phyloP scores from a whole-genome alignment of 305 asterid species.

The Fraxinus nigra region DNA sequence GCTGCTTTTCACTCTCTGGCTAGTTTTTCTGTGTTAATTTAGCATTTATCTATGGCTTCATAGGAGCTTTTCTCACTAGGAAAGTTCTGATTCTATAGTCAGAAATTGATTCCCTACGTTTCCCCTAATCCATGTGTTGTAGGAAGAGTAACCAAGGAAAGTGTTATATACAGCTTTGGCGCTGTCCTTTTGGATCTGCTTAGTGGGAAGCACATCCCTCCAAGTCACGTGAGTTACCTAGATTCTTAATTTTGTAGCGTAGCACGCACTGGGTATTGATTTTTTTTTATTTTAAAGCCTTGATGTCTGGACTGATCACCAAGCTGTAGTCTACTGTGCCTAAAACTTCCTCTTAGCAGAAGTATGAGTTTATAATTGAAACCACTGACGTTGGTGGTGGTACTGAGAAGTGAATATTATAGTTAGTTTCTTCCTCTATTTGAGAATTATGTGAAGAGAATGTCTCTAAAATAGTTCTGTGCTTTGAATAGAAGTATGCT shows the following conservation, averaged over 20 bases:
- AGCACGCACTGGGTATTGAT: not conserved
- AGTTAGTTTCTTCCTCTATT: not conserved
- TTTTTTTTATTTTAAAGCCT: not conserved
- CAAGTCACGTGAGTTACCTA: constrained; percentile 51
- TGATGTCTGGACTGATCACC: not conserved
- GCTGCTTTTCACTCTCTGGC: not conserved
- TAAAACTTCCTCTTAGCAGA: not conserved
- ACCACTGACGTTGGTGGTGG: not conserved
- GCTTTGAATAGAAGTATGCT: not conserved
- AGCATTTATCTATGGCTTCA: not conserved
- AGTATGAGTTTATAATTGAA: not conserved
- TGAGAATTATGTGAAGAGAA: not conserved
- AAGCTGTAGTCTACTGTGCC: not conserved
- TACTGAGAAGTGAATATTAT: not conserved
- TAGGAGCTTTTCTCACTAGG: not conserved
- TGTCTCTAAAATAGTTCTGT: not conserved
- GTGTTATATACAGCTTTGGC: constrained; percentile 64
- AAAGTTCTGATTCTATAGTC: not conserved
- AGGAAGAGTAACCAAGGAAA: constrained; percentile 68
- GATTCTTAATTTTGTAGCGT: not conserved
- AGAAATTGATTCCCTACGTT: not conserved
- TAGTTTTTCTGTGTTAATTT: not conserved
- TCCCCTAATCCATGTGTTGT: not conserved
- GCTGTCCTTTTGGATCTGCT: constrained; percentile 63
- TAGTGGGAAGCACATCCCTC: constrained; percentile 64